phyloP scores from a whole-genome alignment of 345 rosid genomes.

The Raphanus sativus region DNA sequence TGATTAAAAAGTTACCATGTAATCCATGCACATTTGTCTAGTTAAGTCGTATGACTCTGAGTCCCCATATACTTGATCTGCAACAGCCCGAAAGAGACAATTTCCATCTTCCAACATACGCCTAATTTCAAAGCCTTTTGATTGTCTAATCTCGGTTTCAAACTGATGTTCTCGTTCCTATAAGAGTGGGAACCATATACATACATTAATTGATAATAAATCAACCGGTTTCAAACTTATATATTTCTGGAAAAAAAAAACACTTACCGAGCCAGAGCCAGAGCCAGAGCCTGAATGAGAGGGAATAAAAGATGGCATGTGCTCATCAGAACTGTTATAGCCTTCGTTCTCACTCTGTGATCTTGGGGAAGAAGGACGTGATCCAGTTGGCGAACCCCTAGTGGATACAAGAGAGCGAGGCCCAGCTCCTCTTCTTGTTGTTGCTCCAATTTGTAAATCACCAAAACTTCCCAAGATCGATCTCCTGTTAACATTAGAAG shows the following conservation, averaged over 20 bases:
- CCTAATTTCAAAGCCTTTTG: conserved; percentile 81
- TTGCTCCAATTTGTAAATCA: conserved; percentile 53
- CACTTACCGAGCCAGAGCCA: conserved; percentile 43
- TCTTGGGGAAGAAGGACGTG: conserved; percentile 97
- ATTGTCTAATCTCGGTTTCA: conserved; percentile 76
- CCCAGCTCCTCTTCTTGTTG: conserved; percentile 60
- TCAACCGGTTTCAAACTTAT: not conserved
- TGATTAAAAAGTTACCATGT: conserved; percentile 61
- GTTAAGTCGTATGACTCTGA: conserved; percentile 71
- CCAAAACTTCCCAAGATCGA: conserved; percentile 51
- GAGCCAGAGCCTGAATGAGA: conserved; percentile 71
- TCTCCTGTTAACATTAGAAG: conserved; percentile 44
- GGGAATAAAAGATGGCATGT: conserved; percentile 68
- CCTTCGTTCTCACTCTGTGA: conserved; percentile 91
- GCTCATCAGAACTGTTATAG: conserved; percentile 99
- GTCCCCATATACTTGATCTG: conserved; percentile 99
- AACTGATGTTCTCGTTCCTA: conserved; percentile 96
- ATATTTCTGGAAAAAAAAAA: not conserved
- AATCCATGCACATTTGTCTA: conserved; percentile 96
- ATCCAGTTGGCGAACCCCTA: conserved; percentile 79
- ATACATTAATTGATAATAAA: not conserved
- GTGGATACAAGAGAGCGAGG: conserved; percentile 75
- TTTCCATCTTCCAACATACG: conserved; percentile 98
- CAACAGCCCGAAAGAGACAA: conserved; percentile 96
- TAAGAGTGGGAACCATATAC: not conserved